Percentiles rank a stretch among this genome's conserved stretches.
Evolutionary conservation across 164 flowering plant species (phyloP).

Genomic region (Annona squamosa): DNA sequence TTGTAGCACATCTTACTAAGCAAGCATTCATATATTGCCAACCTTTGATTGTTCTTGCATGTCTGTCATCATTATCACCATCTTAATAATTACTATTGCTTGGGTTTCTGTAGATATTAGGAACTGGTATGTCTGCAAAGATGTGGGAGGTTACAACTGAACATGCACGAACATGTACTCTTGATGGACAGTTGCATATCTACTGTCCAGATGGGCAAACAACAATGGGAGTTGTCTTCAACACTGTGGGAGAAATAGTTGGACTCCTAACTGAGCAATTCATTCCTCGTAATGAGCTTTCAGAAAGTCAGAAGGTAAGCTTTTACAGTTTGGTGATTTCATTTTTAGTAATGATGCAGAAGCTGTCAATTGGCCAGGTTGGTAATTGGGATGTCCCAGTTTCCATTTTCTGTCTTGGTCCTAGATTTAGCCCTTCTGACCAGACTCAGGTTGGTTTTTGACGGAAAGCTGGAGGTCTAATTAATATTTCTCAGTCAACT

Average conservation of each 20-base stretch:
- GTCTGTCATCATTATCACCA: background rate
- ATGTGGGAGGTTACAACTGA: conserved; percentile 71
- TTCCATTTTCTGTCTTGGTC: too few species aligned
- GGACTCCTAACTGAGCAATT: conserved; percentile 46
- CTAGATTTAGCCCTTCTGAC: too few species aligned
- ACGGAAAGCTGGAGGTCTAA: too few species aligned
- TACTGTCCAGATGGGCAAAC: conserved; percentile 36
- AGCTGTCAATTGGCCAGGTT: background rate
- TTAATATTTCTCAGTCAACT: too few species aligned
- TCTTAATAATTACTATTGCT: background rate
- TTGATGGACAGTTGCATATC: conserved; percentile 37
- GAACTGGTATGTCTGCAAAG: conserved; percentile 68
- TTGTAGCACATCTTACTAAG: too few species aligned
- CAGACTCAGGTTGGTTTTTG: too few species aligned
- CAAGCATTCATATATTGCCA: too few species aligned
- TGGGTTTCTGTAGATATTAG: conserved; percentile 48
- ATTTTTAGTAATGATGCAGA: background rate
- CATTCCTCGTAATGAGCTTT: conserved; percentile 35
- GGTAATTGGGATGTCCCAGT: background rate
- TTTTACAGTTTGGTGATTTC: background rate
- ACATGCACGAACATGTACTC: conserved; percentile 66
- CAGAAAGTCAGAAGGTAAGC: conserved; percentile 61
- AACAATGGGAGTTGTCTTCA: conserved; percentile 55
- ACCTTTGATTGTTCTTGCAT: background rate
- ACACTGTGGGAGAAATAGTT: conserved; percentile 52